Evolutionary conservation across 176 grass and related monocot species (phyloP), one percentile per base, ranked within the genome.

Genomic region (Oryza meyeriana): DNA sequence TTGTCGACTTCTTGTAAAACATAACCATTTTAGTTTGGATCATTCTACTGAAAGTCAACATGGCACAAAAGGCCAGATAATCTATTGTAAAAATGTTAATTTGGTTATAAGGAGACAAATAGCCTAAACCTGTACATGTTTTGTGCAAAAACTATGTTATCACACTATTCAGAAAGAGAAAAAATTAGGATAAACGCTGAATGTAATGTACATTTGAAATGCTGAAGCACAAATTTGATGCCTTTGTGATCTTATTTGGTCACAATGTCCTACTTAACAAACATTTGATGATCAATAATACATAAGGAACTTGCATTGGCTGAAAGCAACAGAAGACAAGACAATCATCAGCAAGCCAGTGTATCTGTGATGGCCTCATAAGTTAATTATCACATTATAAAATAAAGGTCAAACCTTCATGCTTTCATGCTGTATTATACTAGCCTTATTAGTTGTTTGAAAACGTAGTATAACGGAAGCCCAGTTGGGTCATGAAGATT

Each of bases 301-400:
- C 33, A 76, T 38, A 75, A 31, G 2, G 0, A 84, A 58, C n/a
- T 67, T 68, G 16, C 41, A 57, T 67, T n/a, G 22, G 32, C 63
- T 59, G 25, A 28, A 84, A 77, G 61, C 71, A 83, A 69, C 48
- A 77, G 18, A 34, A 77, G 33, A 26, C 0, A 67, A 17, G 47
- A 59, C 47, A 69, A 42, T 14, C 11, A 25, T 59, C 55, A 59
- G 1, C 55, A 10, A 16, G 0, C 28, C 6, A 1, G 33, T 24
- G 59, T 27, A 75, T 18, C 27, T 14, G 2, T 14, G 57, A 65
- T 12, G 28, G 13, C 31, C 14, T 64, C 10, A 64, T 16, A 64
- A 27, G 17, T 3, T 17, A 8, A 0, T 74, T 34, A 44, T 22
- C 8, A 6, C 5, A 45, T 34, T 62, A 31, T 32, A 36, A 42